phyloP scores from a whole-genome alignment of 768 basidiomycete genomes.

The Agrocybe pediades region DNA sequence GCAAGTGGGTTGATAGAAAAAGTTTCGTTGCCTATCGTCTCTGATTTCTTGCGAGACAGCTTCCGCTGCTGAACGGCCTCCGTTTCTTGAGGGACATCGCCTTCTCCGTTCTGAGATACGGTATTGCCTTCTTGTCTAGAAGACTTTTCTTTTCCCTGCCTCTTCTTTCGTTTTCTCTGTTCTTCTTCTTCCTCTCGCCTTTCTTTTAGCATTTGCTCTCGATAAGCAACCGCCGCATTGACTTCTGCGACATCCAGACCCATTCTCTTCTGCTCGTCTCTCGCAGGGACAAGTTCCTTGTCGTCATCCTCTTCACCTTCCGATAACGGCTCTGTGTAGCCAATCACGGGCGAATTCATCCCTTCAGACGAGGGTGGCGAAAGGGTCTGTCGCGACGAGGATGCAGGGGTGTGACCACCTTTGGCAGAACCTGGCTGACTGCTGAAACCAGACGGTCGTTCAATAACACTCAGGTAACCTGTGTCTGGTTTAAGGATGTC shows the following conservation, averaged over 20 bases:
- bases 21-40: conserved; percentile 25
- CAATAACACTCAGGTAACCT: conserved; percentile 69
- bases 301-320: conserved; percentile 89
- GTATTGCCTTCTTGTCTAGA: conserved; percentile 7
- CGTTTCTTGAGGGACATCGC: conserved; percentile 1
- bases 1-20: conserved; percentile 87
- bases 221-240: conserved; percentile 82
- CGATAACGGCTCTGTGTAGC: conserved; percentile 88
- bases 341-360: conserved; percentile 36
- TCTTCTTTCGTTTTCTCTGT: conserved; percentile 18
- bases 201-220: conserved; percentile 77
- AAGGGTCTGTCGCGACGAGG: conserved; percentile 15
- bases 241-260: conserved; percentile 75
- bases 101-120: conserved; percentile 7
- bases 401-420: conserved; percentile 18
- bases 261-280: conserved; percentile 80
- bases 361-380: conserved; percentile 40
- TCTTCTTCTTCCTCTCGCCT: conserved; percentile 32
- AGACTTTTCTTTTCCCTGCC: conserved; percentile 27
- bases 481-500: conserved; percentile 94
- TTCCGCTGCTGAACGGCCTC: conserved; percentile 39
- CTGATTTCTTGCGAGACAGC: conserved; percentile 26
- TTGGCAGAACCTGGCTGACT: conserved; percentile 47
- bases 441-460: conserved; percentile 60
- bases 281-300: conserved; percentile 53